Evolutionary conservation across 306 rosid species (phyloP), one percentile per base, ranked within the genome.

Genomic region (Parietaria judaica): DNA sequence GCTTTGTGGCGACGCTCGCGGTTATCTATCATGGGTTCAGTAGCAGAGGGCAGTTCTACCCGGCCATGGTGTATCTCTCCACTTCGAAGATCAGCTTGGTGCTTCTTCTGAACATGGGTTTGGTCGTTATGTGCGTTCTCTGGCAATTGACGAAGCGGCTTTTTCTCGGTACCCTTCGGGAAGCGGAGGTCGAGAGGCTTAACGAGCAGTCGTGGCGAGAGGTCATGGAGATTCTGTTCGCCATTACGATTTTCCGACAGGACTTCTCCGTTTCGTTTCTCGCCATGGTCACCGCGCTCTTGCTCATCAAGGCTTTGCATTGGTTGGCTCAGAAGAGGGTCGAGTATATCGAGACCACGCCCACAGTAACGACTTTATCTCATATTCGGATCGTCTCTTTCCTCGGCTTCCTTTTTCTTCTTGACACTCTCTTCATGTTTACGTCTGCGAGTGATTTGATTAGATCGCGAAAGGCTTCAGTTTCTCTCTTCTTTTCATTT

Each of bases 301-400:
- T 94, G 72, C 72, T 89, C 53, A 86, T 94, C 64, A 94, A 94
- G 83, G 94, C 97, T 51, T 66, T 94, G 80, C 99, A 88, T 75
- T 94, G 99, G 99, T 74, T 94, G 81, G 99, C 89, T 62, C 99
- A 94, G 71, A 94, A 94, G 79, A 84, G 99, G 69, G 97, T 94
- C 4, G 99, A 94, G 80, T 94, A 94, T 75, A 86, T 94, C 8
- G 99, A 94, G 80, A 94, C 99, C 59, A 88, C 99, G 70, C 99
- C 99, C 16, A 63, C 99, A 0, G 95, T 88, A 13, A 78, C 99
- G 41, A 74, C 50, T 53, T 43, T 86, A 65, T 86, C 97, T 54
- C 99, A 94, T 66, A 50, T 94, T 56, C 85, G 99, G 69, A 94
- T 94, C 51, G 97, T 94, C 39, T 88, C 97, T 66, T 94, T 94